These are phyloP conservation scores for Escallonia rubra DNA, from an alignment of 129 eudicot genomes.

Conservation along the genomic window DNA sequence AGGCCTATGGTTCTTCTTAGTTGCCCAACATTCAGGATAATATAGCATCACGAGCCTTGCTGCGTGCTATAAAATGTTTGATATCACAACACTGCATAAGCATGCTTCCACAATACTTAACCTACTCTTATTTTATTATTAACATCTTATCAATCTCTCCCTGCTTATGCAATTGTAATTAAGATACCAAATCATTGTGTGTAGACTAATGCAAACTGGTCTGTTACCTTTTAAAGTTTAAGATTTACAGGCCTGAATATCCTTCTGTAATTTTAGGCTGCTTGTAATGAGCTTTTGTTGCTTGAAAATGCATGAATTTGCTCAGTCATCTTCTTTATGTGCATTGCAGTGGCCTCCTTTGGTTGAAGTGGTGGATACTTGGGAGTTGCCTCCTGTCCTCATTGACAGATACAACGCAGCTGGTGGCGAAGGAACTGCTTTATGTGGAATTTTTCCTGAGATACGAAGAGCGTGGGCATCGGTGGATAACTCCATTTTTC, in stretches of 20 bases:
- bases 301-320: not conserved
- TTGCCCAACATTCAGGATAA: too few relatives aligned
- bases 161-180: too few relatives aligned
- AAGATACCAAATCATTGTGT: not conserved
- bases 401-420: slow-evolving; percentile 88
- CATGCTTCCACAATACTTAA: too few relatives aligned
- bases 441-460: slow-evolving; percentile 97
- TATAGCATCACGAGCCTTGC: too few relatives aligned
- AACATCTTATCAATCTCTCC: too few relatives aligned
- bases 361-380: slow-evolving; percentile 87
- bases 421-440: slow-evolving; percentile 97
- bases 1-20: too few relatives aligned
- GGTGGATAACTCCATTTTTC: slow-evolving; percentile 83
- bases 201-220: too few relatives aligned
- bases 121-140: too few relatives aligned
- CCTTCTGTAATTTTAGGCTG: not conserved
- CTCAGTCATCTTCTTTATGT: slow-evolving; percentile 7
- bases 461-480: slow-evolving; percentile 99
- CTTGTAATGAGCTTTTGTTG: not conserved
- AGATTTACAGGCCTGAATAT: not conserved
- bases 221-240: not conserved
- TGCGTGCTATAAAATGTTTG: too few relatives aligned
- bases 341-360: slow-evolving; percentile 92
- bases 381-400: slow-evolving; percentile 90
- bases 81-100: too few relatives aligned